Percentiles rank a stretch among this genome's conserved stretches.
Conservation (phyloP, 805 yeast species). For the Yarrowia keelungensis region DNA sequence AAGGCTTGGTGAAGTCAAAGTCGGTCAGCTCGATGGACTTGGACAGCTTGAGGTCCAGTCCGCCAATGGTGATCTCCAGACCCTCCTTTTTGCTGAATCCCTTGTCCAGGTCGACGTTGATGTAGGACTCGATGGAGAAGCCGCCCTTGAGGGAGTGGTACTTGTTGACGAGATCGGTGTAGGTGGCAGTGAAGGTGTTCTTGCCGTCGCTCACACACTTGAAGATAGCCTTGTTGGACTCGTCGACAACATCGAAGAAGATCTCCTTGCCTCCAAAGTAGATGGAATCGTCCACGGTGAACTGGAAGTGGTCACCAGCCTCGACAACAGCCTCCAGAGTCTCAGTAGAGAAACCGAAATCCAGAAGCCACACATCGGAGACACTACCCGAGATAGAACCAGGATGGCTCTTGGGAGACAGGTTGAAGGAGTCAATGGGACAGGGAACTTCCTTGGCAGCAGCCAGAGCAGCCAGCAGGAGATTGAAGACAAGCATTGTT, state of each 20-base stretch:
- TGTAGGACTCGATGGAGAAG: slow-evolving; percentile 19
- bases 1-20: slow-evolving; percentile 7
- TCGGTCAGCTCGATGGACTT: neutral
- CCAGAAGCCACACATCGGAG: neutral
- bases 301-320: slow-evolving; percentile 8
- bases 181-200: slow-evolving; percentile 5
- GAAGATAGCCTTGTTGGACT: neutral
- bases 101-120: neutral
- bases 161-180: neutral
- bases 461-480: slow-evolving; percentile 14
- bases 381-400: neutral
- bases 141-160: neutral
- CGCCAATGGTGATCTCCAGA: neutral
- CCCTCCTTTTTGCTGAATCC: neutral
- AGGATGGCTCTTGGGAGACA: neutral
- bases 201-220: neutral
- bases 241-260: neutral
- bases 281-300: neutral
- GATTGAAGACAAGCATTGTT: slow-evolving; percentile 15
- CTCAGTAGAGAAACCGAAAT: neutral
- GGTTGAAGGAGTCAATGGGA: slow-evolving; percentile 14
- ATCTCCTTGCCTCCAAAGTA: slow-evolving; percentile 4
- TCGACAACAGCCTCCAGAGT: neutral
- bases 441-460: slow-evolving; percentile 8
- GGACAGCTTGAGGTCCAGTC: neutral